A percentile compares a stretch with the other conserved stretches of the same genome.
These are phyloP conservation scores for Collybia sordida DNA, from an alignment of 768 basidiomycete species.

Conservation along the genomic window DNA sequence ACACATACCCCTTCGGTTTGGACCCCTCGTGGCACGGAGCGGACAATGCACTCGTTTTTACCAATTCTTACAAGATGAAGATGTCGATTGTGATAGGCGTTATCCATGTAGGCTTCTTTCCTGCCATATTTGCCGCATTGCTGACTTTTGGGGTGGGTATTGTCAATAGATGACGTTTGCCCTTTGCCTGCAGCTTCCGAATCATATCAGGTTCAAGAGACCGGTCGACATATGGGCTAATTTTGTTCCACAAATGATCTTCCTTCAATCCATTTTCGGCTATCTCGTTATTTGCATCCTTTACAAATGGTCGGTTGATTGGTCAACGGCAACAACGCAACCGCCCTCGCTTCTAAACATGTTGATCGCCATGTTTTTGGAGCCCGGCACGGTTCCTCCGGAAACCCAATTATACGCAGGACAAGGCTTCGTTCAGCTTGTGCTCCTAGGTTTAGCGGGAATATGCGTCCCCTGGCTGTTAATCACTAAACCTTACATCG, in stretches of 20 bases:
- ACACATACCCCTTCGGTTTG: conserved; percentile 89
- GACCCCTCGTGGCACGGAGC: conserved; percentile 96
- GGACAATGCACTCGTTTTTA: conserved; percentile 89
- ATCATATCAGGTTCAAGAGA: conserved; percentile 92
- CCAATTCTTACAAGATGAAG: conserved; percentile 99
- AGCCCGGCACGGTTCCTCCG: conserved; percentile 76
- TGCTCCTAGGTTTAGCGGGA: conserved; percentile 74
- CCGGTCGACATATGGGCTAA: conserved; percentile 87
- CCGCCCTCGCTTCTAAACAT: conserved; percentile 94
- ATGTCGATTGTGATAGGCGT: conserved; percentile 97
- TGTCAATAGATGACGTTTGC: conserved; percentile 92
- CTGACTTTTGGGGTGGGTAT: conserved; percentile 8
- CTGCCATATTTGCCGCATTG: conserved; percentile 2
- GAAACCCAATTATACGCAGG: conserved; percentile 78
- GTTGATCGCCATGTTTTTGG: conserved; percentile 95
- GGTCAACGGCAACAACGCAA: conserved; percentile 62
- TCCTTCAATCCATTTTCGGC: conserved; percentile 97
- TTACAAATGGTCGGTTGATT: conserved; percentile 97
- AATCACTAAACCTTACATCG: conserved; percentile 86
- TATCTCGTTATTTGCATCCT: conserved; percentile 93
- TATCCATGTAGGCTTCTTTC: conserved; percentile 69
- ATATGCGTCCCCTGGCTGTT: conserved; percentile 97
- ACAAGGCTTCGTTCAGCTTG: conserved; percentile 80
- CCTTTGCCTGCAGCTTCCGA: conserved; percentile 92
- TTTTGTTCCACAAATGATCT: conserved; percentile 96